phyloP scores from a whole-genome alignment of 2,329 filamentous ascomycete genomes.

The Fusarium illudens region DNA sequence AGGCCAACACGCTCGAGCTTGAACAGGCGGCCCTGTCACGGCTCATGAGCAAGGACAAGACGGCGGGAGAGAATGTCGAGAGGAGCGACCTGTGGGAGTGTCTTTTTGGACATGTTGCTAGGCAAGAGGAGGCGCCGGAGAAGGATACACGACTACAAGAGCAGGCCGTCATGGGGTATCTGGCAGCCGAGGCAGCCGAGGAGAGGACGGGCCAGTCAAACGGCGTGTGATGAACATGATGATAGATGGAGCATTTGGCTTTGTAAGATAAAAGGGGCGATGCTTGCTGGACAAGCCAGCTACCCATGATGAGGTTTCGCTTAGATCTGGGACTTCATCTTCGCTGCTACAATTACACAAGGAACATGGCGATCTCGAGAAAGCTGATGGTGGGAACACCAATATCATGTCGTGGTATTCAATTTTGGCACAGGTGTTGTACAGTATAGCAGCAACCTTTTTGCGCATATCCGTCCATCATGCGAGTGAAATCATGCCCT shows the following conservation, averaged over 20 bases:
- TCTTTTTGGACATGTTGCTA: conserved; percentile 72
- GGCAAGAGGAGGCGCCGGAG: conserved; percentile 35
- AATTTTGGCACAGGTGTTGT: conserved; percentile 39
- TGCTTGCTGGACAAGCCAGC: background rate
- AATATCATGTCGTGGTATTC: conserved; percentile 24
- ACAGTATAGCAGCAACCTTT: conserved; percentile 29
- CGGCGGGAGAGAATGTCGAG: conserved; percentile 81
- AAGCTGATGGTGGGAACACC: background rate
- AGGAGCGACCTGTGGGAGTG: conserved; percentile 88
- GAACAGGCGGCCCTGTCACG: conserved; percentile 75
- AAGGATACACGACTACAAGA: conserved; percentile 45
- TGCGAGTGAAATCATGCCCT: conserved; percentile 14
- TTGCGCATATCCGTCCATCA: conserved; percentile 16
- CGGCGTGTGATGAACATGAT: conserved; percentile 1
- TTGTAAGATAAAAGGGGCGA: no score
- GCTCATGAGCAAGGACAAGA: conserved; percentile 74
- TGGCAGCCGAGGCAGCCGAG: conserved; percentile 57
- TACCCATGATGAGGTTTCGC: background rate
- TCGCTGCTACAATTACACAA: background rate
- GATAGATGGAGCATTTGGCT: background rate
- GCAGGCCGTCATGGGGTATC: conserved; percentile 50
- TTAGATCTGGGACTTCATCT: background rate
- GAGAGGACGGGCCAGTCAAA: conserved; percentile 38
- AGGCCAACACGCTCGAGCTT: conserved; percentile 84
- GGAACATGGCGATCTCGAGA: no score